These are phyloP conservation scores for Dendrobium officinale DNA, from an alignment of 106 monocot genomes.

Conservation along the genomic window DNA sequence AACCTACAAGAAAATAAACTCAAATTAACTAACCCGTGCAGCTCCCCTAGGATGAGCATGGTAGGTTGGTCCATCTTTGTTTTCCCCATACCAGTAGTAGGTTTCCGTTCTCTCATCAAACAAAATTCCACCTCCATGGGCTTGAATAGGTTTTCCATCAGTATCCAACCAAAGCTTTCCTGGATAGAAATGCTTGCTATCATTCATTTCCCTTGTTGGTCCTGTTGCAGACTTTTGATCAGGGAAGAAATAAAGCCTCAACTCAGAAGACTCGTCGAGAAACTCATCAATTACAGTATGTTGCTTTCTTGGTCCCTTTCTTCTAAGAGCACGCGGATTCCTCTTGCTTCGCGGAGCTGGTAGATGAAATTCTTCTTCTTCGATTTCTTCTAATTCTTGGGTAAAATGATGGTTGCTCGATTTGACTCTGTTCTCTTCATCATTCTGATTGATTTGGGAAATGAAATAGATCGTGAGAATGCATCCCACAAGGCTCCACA, in stretches of 20 bases:
- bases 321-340: slow-evolving; percentile 54
- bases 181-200: slow-evolving; percentile 60
- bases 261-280: slow-evolving; percentile 74
- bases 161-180: slow-evolving; percentile 82
- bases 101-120: slow-evolving; percentile 61
- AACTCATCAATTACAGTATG: slow-evolving; percentile 64
- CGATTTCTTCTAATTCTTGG: slow-evolving; percentile 60
- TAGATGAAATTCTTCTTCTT: slow-evolving; percentile 64
- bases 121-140: slow-evolving; percentile 85
- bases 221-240: slow-evolving; percentile 30
- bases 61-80: slow-evolving; percentile 85
- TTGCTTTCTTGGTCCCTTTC: slow-evolving; percentile 62
- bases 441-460: slow-evolving; percentile 19
- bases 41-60: slow-evolving; percentile 56
- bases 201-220: slow-evolving; percentile 48
- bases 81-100: slow-evolving; percentile 98
- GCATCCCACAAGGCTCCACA: slow-evolving; percentile 55
- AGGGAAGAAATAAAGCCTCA: slow-evolving; percentile 77
- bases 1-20: background rate
- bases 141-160: slow-evolving; percentile 90
- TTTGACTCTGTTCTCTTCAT: slow-evolving; percentile 18
- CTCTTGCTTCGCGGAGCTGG: slow-evolving; percentile 45
- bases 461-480: slow-evolving; percentile 54
- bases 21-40: slow-evolving; percentile 60
- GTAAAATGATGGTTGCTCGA: slow-evolving; percentile 19